A percentile compares a stretch with the other conserved stretches of the same genome.
Evolutionary conservation across 1,284 basidiomycete genomes (phyloP).

Genomic region (Thelephora terrestris): DNA sequence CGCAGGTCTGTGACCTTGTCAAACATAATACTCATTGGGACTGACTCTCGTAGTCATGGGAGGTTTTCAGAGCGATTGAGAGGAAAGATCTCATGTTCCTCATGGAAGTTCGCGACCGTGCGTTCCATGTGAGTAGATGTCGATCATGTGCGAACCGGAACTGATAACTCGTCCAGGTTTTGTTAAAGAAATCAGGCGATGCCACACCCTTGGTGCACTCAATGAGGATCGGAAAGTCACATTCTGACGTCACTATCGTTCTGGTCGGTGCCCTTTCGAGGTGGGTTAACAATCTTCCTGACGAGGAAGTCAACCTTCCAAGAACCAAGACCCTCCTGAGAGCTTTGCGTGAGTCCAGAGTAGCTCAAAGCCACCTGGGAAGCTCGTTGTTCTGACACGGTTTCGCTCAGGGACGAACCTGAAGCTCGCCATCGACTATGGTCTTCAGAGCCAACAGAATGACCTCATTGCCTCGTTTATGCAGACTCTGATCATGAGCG

Average conservation of each 20-base stretch:
- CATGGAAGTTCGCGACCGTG: constrained; percentile 70
- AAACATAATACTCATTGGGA: background rate
- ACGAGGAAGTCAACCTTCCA: constrained; percentile 53
- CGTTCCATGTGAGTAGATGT: constrained; percentile 51
- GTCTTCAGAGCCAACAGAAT: constrained; percentile 63
- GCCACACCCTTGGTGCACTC: constrained; percentile 72
- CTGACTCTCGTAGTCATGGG: constrained; percentile 44
- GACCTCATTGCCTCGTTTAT: constrained; percentile 76
- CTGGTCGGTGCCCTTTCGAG: constrained; percentile 73
- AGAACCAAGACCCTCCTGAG: constrained; percentile 58
- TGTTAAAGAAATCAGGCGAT: constrained; percentile 63
- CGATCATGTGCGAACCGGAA: constrained; percentile 1
- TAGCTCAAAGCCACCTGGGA: background rate
- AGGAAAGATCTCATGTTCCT: constrained; percentile 62
- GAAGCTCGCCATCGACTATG: constrained; percentile 75
- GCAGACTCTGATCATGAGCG: constrained; percentile 79
- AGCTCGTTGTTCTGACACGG: constrained; percentile 8
- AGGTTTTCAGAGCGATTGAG: constrained; percentile 67
- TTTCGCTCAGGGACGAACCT: constrained; percentile 54
- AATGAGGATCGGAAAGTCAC: constrained; percentile 65
- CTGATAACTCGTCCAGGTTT: constrained; percentile 36
- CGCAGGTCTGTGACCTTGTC: constrained; percentile 36
- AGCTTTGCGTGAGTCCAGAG: constrained; percentile 49
- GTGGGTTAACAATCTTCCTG: constrained; percentile 69
- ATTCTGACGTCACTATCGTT: constrained; percentile 66